Evolutionary conservation across 257 asterid species (phyloP), one percentile per base, ranked within the genome.

Genomic region (Eucommia ulmoides): DNA sequence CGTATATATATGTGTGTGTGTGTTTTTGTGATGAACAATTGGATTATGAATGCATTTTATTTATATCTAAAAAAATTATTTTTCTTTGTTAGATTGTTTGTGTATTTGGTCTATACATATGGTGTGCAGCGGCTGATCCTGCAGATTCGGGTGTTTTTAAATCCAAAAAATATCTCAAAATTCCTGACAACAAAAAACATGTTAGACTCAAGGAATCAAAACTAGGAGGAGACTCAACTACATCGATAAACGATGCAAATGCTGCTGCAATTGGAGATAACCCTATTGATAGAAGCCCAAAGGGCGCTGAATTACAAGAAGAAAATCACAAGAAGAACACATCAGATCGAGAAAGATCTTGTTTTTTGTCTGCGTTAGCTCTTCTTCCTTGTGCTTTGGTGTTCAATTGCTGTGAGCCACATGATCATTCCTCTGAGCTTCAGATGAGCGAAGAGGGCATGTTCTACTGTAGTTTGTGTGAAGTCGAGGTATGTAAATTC

Each of bases 391-490:
- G 93, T 52, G 89, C 87, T n/a, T 66, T 64, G 55, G 16, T 74
- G 50, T 69, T 84, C 64, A 65, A 56, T 50, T 73, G 68, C 49
- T 18, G 69, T 45, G 60, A 62, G 24, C 21, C 84, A 8, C 70
- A 70, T 5, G 79, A 71, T 50, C 82, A 83, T 54, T 73, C 92
- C 29, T 73, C 79, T 45, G 79, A 79, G 53, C 86, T 78, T 52
- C 94, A 76, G 23, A 57, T 53, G 61, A 81, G 93, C 52, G 99
- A 83, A 65, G 99, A 91, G 38, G 96, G 96, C 73, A 86, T 91
- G 99, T 91, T 86, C 74, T 91, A 83, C 74, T 91, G 99, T 66
- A 91, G 93, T 65, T 73, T 91, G 78, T 91, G 99, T 57, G 96
- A 91, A 79, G 95, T 83, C 14, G 99, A 91, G 96, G 99, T 91